Base-by-base conservation (phyloP, 805 yeast genomes). In the Metschnikowia reukaufii region DNA sequence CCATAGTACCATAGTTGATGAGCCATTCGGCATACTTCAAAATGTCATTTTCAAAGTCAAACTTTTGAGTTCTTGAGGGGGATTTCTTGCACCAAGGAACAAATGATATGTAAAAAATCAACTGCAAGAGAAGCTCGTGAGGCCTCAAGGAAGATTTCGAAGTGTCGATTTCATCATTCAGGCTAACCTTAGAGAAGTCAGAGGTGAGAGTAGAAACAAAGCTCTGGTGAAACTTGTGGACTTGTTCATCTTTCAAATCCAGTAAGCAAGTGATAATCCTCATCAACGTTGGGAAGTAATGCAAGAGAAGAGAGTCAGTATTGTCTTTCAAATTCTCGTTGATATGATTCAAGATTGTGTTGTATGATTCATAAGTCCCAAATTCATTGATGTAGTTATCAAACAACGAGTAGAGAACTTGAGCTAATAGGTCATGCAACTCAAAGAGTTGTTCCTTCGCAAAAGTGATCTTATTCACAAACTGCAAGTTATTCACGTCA, bases 351-450 rank as follows among this genome's bases (percentile, higher is more conserved):
- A 84, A 51, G 7, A 84, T 46, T 15, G 64, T 58, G 15, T 58
- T 54, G 55, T 76, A 76, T 4, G 72, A 63, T 0, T 66, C 61
- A 6, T 58, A 36, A 10, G 64, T 52, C 6, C 65, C 65, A 37
- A 64, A 66, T 32, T 63, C 53, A 1, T 67, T 55, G 20, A 60
- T 49, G 33, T 71, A 68, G 32, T 68, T 68, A 2, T 70, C 67
- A 6, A 76, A 68, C 36, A 79, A 62, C 2, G 85, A 83, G 55
- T 63, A 79, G 6, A 85, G 67, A 1, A 88, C 70, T 61, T 83
- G 86, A 36, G 91, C 84, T 45, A 91, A 65, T 1, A 75, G 60
- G 57, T 88, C 96, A 62, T 90, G 94, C 56, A 84, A 83, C 41
- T 71, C 72, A 43, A 81, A 75, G 23, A 88, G 69, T 52, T 81